These are phyloP conservation scores for Fraxinus platypoda DNA, from an alignment of 305 asterid genomes.

Conservation along the genomic window DNA sequence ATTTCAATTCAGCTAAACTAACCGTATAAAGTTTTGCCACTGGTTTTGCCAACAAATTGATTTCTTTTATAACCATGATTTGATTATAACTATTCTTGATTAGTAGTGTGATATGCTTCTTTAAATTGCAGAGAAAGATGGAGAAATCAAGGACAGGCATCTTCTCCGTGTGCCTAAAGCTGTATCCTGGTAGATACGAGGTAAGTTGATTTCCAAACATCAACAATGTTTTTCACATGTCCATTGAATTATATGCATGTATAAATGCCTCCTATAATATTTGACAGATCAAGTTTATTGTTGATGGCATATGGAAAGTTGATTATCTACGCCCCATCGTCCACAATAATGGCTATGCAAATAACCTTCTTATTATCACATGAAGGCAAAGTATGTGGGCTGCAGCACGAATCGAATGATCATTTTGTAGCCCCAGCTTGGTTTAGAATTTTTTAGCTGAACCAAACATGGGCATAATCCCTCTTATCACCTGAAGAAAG, in stretches of 20 bases:
- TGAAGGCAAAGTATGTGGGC: slow-evolving; percentile 25
- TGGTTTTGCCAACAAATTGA: neutral
- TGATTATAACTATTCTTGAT: neutral
- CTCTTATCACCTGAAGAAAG: neutral
- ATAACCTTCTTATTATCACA: slow-evolving; percentile 61
- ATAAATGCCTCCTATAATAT: neutral
- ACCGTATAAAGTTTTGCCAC: neutral
- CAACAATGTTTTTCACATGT: slow-evolving; percentile 9
- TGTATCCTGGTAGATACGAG: slow-evolving; percentile 93
- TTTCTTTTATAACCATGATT: neutral
- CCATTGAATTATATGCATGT: neutral
- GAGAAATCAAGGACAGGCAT: slow-evolving; percentile 59
- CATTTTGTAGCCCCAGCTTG: neutral
- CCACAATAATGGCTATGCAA: slow-evolving; percentile 57
- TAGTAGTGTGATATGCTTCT: slow-evolving; percentile 1
- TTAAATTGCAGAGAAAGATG: slow-evolving; percentile 82
- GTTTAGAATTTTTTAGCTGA: neutral
- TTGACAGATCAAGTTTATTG: slow-evolving; percentile 85
- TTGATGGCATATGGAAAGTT: slow-evolving; percentile 81
- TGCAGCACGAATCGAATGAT: neutral
- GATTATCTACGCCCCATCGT: slow-evolving; percentile 77
- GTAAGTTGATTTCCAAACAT: slow-evolving; percentile 33
- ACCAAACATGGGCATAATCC: neutral
- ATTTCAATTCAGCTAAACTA: neutral
- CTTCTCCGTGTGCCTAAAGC: slow-evolving; percentile 59